Evolutionary conservation across 163 green algal species (phyloP).

Genomic region (Chlamydomonas reinhardtii): DNA sequence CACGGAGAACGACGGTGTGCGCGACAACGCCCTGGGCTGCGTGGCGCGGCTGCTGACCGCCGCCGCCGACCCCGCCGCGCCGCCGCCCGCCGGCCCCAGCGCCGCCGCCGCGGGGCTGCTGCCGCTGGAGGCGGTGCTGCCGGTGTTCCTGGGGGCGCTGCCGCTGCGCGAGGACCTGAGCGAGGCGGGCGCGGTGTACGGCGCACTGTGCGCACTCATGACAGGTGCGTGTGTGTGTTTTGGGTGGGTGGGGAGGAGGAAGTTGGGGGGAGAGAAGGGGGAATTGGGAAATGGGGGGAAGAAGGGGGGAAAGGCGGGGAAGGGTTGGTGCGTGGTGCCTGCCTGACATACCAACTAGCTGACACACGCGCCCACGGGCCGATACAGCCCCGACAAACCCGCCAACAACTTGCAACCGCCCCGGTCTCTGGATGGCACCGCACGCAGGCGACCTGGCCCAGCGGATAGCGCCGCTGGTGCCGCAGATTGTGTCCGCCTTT

Average conservation of each 20-base stretch:
- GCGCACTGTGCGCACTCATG: conserved; percentile 60
- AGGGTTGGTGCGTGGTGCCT: too few species aligned
- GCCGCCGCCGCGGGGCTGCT: conserved; percentile 1
- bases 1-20: conserved; percentile 66
- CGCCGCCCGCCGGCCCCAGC: background rate
- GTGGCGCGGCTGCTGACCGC: conserved; percentile 71
- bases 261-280: too few species aligned
- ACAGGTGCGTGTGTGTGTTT: background rate
- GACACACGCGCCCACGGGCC: too few species aligned
- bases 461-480: conserved; percentile 41
- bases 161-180: conserved; percentile 77
- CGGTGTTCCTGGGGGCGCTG: conserved; percentile 69
- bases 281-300: too few species aligned
- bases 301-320: too few species aligned
- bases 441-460: conserved; percentile 42
- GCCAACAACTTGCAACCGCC: too few species aligned
- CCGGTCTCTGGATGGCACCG: too few species aligned
- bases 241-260: background rate
- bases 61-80: conserved; percentile 11
- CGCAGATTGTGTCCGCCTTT: conserved; percentile 55
- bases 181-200: conserved; percentile 71
- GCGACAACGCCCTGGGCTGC: conserved; percentile 81
- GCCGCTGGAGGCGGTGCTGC: conserved; percentile 54
- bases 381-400: background rate
- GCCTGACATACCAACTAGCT: too few species aligned